Conservation (phyloP, 176 grass and related monocot genomes). For the Paspalum notatum region DNA sequence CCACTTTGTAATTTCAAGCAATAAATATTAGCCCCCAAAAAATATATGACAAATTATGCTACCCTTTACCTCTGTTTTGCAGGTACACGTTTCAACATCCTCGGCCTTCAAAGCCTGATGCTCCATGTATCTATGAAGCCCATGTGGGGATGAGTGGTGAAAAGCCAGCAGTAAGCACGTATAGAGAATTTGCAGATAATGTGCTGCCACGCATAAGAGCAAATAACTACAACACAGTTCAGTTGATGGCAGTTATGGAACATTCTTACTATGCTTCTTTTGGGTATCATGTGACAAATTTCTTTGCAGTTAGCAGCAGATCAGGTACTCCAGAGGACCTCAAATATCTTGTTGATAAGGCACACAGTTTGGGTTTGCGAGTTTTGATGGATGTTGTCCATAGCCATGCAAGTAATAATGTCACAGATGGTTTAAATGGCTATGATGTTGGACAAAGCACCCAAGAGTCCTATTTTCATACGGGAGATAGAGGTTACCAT, state of each 20-base stretch:
- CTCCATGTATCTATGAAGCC: slow-evolving; percentile 90
- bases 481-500: slow-evolving; percentile 84
- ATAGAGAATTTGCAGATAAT: slow-evolving; percentile 92
- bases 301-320: slow-evolving; percentile 91
- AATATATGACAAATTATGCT: slow-evolving; percentile 17
- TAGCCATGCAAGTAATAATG: slow-evolving; percentile 86
- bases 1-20: not conserved
- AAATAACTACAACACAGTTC: slow-evolving; percentile 96
- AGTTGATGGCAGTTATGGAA: slow-evolving; percentile 96
- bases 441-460: slow-evolving; percentile 89
- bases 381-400: slow-evolving; percentile 98
- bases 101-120: slow-evolving; percentile 69
- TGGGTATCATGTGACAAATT: slow-evolving; percentile 98
- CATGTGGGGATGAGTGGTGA: slow-evolving; percentile 96
- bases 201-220: slow-evolving; percentile 81
- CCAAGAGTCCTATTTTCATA: slow-evolving; percentile 85
- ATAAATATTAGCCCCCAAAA: not conserved
- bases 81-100: slow-evolving; percentile 79
- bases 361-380: slow-evolving; percentile 77
- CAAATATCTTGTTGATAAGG: slow-evolving; percentile 96
- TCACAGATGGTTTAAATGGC: slow-evolving; percentile 90
- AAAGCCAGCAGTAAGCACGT: slow-evolving; percentile 70
- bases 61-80: slow-evolving; percentile 31
- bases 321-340: slow-evolving; percentile 96
- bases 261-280: slow-evolving; percentile 99